Evolutionary conservation across 768 basidiomycete species (phyloP).

Genomic region (Russula emetica): DNA sequence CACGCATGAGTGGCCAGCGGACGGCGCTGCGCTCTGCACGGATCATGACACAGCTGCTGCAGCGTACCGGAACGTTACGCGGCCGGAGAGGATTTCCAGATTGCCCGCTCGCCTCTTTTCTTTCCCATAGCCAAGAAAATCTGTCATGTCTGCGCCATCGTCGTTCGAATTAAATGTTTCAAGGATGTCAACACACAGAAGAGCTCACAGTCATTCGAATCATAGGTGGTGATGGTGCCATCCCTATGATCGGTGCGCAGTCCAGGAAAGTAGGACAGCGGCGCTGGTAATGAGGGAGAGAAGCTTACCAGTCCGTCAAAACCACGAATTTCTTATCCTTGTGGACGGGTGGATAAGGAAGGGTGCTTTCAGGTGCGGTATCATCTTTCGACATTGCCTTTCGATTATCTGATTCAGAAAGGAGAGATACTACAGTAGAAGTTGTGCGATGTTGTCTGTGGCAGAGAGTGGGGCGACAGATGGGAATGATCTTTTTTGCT

Average conservation of each 20-base stretch:
- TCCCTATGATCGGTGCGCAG: conserved; percentile 51
- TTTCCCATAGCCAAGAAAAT: conserved; percentile 82
- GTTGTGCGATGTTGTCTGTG: not conserved
- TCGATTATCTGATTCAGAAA: not conserved
- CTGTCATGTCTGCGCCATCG: conserved; percentile 68
- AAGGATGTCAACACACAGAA: not conserved
- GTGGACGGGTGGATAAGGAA: conserved; percentile 79
- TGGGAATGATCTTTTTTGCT: not conserved
- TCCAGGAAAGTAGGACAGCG: not conserved
- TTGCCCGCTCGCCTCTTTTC: conserved; percentile 71
- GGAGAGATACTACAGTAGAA: not conserved
- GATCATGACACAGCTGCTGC: not conserved
- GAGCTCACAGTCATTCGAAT: conserved; percentile 84
- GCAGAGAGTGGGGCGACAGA: not conserved
- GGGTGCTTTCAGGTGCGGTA: conserved; percentile 53
- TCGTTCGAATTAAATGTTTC: not conserved
- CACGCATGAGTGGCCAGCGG: not conserved
- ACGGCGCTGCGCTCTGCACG: not conserved
- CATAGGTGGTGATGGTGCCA: conserved; percentile 88
- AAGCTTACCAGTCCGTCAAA: conserved; percentile 84
- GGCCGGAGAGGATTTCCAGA: conserved; percentile 62
- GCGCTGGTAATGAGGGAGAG: not conserved
- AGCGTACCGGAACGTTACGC: conserved; percentile 60
- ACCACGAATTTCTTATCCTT: conserved; percentile 79
- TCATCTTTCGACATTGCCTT: conserved; percentile 19